phyloP scores from a whole-genome alignment of 2,329 filamentous ascomycete species.

The Hansfordia pulvinata region DNA sequence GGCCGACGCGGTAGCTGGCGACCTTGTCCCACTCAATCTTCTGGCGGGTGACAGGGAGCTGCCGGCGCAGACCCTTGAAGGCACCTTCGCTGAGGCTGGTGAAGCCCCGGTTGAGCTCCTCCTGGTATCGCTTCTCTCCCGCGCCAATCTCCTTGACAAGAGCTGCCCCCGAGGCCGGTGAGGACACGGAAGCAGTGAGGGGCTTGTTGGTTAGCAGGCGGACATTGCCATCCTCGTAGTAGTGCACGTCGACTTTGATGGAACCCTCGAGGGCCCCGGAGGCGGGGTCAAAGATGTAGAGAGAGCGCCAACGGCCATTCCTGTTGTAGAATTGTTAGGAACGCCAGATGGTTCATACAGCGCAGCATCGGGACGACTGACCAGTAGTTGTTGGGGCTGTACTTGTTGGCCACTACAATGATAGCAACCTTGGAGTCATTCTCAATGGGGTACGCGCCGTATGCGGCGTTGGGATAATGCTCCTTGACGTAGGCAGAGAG shows the following conservation, averaged over 20 bases:
- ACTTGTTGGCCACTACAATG: constrained; percentile 86
- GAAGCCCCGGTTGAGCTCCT: constrained; percentile 88
- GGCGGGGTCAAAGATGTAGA: constrained; percentile 68
- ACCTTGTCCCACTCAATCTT: constrained; percentile 99
- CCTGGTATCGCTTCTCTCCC: constrained; percentile 86
- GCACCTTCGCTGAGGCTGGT: constrained; percentile 79
- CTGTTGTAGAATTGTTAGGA: constrained; percentile 32
- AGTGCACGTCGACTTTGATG: constrained; percentile 92
- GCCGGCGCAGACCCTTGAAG: constrained; percentile 85
- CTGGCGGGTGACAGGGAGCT: constrained; percentile 90
- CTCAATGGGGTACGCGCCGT: constrained; percentile 71
- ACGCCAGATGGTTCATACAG: too few species aligned
- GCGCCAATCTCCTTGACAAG: constrained; percentile 66
- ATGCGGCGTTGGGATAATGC: constrained; percentile 73
- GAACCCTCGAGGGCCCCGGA: constrained; percentile 57
- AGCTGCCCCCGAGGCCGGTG: constrained; percentile 44
- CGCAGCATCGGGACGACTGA: constrained; percentile 22
- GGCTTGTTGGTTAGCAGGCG: constrained; percentile 81
- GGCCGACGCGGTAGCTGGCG: constrained; percentile 74
- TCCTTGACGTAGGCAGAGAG: constrained; percentile 66
- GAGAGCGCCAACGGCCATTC: constrained; percentile 93
- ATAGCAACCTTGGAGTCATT: constrained; percentile 66
- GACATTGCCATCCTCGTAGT: constrained; percentile 98
- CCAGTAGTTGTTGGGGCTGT: constrained; percentile 98
- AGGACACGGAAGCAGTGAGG: constrained; percentile 46